Percentiles rank a stretch among this genome's conserved stretches.
Evolutionary conservation across 345 rosid species (phyloP).

Genomic region (Rhizophora mangle): DNA sequence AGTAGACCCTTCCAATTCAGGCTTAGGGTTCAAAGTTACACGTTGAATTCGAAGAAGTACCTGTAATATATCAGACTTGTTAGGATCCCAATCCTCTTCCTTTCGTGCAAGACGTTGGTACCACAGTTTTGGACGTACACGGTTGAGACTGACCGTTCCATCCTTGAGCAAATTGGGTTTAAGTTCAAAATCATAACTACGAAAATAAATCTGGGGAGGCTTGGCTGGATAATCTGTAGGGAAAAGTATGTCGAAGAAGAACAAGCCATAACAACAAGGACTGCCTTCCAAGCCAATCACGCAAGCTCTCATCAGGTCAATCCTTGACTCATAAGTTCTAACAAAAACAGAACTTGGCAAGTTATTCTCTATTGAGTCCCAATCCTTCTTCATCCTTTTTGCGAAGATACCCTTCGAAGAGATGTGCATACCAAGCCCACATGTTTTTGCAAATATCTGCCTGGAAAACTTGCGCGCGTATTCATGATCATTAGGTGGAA

Average conservation of each 20-base stretch:
- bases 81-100: slow-evolving; percentile 1
- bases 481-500: slow-evolving; percentile 5
- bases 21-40: slow-evolving; percentile 4
- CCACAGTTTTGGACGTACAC: not conserved
- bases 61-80: not conserved
- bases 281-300: slow-evolving; percentile 13
- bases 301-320: slow-evolving; percentile 17
- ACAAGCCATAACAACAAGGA: slow-evolving; percentile 12
- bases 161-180: not conserved
- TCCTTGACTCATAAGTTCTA: not conserved
- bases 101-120: not conserved
- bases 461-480: not conserved
- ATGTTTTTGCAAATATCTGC: not conserved
- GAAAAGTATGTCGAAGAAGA: slow-evolving; percentile 18
- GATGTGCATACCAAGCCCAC: not conserved
- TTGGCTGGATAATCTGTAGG: not conserved
- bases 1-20: not conserved
- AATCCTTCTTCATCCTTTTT: not conserved
- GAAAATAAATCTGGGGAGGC: not conserved
- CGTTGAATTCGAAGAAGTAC: slow-evolving; percentile 14
- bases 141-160: not conserved
- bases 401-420: not conserved
- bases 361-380: slow-evolving; percentile 1
- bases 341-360: slow-evolving; percentile 12
- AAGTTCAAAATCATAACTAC: not conserved